Base-by-base conservation (phyloP, 768 basidiomycete genomes). In the Thelephora ganbajun region DNA sequence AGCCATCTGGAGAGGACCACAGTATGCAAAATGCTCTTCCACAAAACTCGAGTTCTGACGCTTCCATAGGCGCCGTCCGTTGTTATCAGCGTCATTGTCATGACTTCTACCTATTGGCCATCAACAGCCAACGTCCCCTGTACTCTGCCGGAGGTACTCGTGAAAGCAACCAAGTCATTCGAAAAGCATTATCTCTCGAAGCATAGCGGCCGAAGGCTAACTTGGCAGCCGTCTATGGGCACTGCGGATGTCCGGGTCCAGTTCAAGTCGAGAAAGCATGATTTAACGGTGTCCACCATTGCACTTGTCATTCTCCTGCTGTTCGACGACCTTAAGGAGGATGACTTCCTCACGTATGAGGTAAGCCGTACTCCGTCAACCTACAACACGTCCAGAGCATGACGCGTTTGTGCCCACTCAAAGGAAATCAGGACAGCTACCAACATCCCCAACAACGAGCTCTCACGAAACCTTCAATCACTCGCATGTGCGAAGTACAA, bases 101-200 rank as follows among this genome's bases (percentile, higher is more conserved):
- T 97, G 78, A 98, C 96, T 0, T 87, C 93, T 1, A 94, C 92
- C 3, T 89, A 87, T 63, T 99, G 96, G 96, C 96, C 96, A 0
- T 70, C 82, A 2, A 74, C 81, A 50, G 71, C 75, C 2, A 63
- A 72, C 9, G 67, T 79, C 2, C 58, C 77, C 0, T 96, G 89
- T 55, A 77, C 67, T 4, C 67, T 97, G 35, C 80, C 91, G 0
- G 60, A 72, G 13, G 62, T 72, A 13, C 70, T 99, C 56, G 60
- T 75, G 18, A 72, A 71, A 52, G 71, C 81, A 0, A 77, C 76
- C 61, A 77, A 74, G 57, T 80, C 80, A 1, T 99, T 93, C 57
- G 86, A 96, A 59, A 73, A 75, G 44, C 98, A 88, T 63, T 99
- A 98, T 64, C 73, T 90, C 42, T 78, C 80, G 11, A 73, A 86